Base-by-base conservation (phyloP, 129 eudicot species). In the Erigeron canadensis region DNA sequence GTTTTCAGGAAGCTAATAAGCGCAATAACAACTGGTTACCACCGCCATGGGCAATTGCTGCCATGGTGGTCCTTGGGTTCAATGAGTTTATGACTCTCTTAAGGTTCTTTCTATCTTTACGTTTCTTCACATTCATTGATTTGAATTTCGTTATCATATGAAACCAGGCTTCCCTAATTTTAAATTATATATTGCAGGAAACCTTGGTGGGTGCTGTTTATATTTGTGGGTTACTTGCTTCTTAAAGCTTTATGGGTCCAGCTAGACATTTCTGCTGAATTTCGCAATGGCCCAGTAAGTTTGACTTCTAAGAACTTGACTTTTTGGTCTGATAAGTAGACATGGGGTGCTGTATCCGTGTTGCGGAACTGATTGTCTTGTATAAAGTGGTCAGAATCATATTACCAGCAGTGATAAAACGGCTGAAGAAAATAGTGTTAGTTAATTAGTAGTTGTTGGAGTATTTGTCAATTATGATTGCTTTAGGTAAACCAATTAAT, bases 1-100 rank as follows among this genome's bases (percentile, higher is more conserved):
- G 48, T 70, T 79, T 75, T 82, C 85, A 95, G 99, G 99, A 95
- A 82, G 99, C 99, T 77, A 95, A 95, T 77, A 88, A 78, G 81
- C 91, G 96, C 50, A 84, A 64, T 77, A 95, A 90, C 86, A 95
- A 95, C 84, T 95, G 97, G 97, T 61, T 95, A 73, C 99, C 99
- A 71, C 99, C 99, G 79, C 99, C 99, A 83, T 95, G 99, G 99
- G 99, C 99, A 4, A 90, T 95, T 65, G 86, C 81, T 65, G 99
- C 91, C 15, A 59, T 95, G 83, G 43, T 81, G 40, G 80, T 95
- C 12, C 81, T 95, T 50, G 99, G 99, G 23, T 95, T 90, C 76
- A 95, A 95, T 50, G 99, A 95, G 81, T 95, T 95, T 69, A 95
- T 95, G 97, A 88, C 99, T 43, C 94, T 95, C 67, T 77, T 95